phyloP scores from a whole-genome alignment of 805 yeast species.

The Starmera quercuum region DNA sequence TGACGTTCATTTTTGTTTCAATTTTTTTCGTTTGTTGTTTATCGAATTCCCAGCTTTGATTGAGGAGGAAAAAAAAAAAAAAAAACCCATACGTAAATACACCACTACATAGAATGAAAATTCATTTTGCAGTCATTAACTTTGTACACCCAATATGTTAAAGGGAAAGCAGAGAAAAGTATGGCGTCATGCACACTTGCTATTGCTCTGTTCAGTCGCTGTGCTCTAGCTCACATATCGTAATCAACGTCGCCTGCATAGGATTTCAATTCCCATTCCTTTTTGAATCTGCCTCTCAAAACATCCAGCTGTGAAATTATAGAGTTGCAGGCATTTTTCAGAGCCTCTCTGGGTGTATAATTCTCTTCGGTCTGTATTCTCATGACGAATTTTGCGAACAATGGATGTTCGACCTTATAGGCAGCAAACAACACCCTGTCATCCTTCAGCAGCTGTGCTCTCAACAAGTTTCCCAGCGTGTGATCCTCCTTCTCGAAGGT shows the following conservation, averaged over 20 bases:
- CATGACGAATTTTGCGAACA: constrained; percentile 90
- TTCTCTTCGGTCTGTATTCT: constrained; percentile 96
- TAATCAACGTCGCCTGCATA: constrained; percentile 32
- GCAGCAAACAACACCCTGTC: constrained; percentile 92
- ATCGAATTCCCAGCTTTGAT: too few species aligned
- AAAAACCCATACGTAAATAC: too few species aligned
- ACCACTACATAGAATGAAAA: too few species aligned
- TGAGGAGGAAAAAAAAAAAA: too few species aligned
- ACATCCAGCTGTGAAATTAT: constrained; percentile 73
- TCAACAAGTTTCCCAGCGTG: constrained; percentile 83
- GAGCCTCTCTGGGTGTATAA: constrained; percentile 83
- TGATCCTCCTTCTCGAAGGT: constrained; percentile 97
- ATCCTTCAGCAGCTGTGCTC: constrained; percentile 82
- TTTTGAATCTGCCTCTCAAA: constrained; percentile 70
- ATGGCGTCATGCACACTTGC: too few species aligned
- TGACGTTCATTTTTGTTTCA: too few species aligned
- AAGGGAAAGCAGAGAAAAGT: too few species aligned
- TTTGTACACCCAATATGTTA: too few species aligned
- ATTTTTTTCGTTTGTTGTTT: too few species aligned
- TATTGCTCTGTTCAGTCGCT: too few species aligned
- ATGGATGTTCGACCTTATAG: constrained; percentile 95
- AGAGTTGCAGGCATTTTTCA: constrained; percentile 81
- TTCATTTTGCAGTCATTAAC: too few species aligned
- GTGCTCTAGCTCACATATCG: neutral
- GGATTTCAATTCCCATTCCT: constrained; percentile 90